These are phyloP conservation scores for Ascochyta fabae DNA, from an alignment of 2,329 filamentous ascomycete genomes.

Conservation along the genomic window DNA sequence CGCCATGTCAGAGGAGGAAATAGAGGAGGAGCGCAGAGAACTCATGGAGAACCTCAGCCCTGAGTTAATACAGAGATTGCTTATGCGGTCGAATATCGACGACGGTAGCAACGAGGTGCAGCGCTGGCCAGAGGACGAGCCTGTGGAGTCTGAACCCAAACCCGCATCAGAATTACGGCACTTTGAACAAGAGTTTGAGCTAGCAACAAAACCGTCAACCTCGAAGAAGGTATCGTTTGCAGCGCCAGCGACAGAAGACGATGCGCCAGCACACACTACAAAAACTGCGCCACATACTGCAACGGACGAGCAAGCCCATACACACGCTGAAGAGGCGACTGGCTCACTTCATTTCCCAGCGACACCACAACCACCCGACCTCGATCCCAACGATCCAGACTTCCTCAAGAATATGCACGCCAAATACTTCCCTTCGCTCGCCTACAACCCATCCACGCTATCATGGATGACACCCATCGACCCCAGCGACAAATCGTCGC, in stretches of 20 bases:
- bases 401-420: conserved; percentile 85
- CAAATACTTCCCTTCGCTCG: conserved; percentile 91
- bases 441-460: conserved; percentile 82
- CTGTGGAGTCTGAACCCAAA: neutral
- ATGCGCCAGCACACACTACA: neutral
- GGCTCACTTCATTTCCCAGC: conserved; percentile 66
- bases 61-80: conserved; percentile 74
- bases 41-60: conserved; percentile 80
- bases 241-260: conserved; percentile 19
- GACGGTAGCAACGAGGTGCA: conserved; percentile 59
- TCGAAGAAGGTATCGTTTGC: conserved; percentile 48
- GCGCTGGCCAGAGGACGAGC: conserved; percentile 26
- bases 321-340: conserved; percentile 66
- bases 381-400: conserved; percentile 81
- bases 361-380: conserved; percentile 65
- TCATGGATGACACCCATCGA: conserved; percentile 83
- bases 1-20: conserved; percentile 81
- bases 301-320: conserved; percentile 61
- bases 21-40: conserved; percentile 79
- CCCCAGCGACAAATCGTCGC: conserved; percentile 68
- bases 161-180: conserved; percentile 18
- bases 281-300: conserved; percentile 2
- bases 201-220: conserved; percentile 3
- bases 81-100: conserved; percentile 78
- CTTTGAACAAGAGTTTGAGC: conserved; percentile 1